Base-by-base conservation (phyloP, 257 asterid genomes). In the Sherardia arvensis region DNA sequence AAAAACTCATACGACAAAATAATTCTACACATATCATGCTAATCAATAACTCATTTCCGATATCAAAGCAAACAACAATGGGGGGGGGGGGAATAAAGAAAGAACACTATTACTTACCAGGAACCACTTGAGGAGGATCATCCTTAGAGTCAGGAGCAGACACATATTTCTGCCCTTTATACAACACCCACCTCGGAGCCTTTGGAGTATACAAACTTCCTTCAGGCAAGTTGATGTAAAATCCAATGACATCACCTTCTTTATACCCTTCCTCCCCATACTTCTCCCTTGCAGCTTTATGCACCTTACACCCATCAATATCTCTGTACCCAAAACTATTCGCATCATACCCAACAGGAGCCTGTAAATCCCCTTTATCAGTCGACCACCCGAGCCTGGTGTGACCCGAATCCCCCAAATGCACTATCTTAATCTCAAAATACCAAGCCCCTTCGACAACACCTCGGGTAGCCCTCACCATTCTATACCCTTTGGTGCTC, bases 391-490 rank as follows among this genome's bases (percentile, higher is more conserved):
- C 99, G 36, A 93, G 67, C 80, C 97, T 77, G 18, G 95, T 83
- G 67, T 93, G 99, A 48, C 99, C 99, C 1, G 96, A 81, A 66
- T 85, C 97, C 53, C 99, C 99, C 76, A 93, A 78, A 66, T 80
- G 82, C 74, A 81, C 81, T 34, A 93, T 82, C 71, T 77, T 89
- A 69, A 93, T 84, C 90, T 93, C 99, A 53, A 81, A 93, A 74
- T 84, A 90, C 99, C 99, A 93, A 1, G 96, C 85, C n/a, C 97
- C 95, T 45, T 90, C 94, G 8, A 55, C 75, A 51, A 90, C 96
- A 15, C 97, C 97, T 28, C 97, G 76, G 3, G 97, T 93, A 5
- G 96, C 99, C 76, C 96, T 87, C 68, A 84, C 97, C 99, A 90
- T 93, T 61, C 97, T 83, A 51, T 87, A 93, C 61, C 99, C 99